phyloP scores from a whole-genome alignment of 2,329 filamentous ascomycete species.

The Stachybotrys echinatus region DNA sequence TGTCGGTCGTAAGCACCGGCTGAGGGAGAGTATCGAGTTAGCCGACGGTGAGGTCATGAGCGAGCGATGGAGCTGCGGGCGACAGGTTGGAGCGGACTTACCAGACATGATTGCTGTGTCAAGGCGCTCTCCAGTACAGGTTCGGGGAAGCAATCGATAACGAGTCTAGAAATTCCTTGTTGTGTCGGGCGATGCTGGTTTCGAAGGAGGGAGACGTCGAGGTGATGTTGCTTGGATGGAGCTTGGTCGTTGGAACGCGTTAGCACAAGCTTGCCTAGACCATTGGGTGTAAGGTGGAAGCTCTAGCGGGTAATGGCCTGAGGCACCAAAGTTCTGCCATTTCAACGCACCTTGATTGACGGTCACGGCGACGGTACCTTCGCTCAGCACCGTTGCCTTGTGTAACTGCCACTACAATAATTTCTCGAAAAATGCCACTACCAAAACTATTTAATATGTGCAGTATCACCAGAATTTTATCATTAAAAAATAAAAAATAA shows the following conservation, averaged over 20 bases:
- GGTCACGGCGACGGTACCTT: too few species aligned
- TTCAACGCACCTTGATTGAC: background rate
- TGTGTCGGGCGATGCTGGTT: background rate
- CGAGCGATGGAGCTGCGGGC: slow-evolving; percentile 6
- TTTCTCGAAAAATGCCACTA: too few species aligned
- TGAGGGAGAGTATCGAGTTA: slow-evolving; percentile 19
- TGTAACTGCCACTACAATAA: too few species aligned
- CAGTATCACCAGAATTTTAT: too few species aligned
- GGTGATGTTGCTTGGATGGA: slow-evolving; percentile 11
- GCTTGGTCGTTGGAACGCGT: slow-evolving; percentile 30
- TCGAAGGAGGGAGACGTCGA: slow-evolving; percentile 5
- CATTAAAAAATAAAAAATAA: too few species aligned
- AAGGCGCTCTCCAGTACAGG: slow-evolving; percentile 3
- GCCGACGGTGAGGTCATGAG: slow-evolving; percentile 12
- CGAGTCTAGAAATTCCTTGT: background rate
- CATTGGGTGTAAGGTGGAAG: slow-evolving; percentile 24
- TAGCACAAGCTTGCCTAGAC: slow-evolving; percentile 45
- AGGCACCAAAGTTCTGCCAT: slow-evolving; percentile 24
- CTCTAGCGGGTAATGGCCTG: slow-evolving; percentile 25
- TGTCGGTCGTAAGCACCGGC: slow-evolving; percentile 90
- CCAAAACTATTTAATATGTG: too few species aligned
- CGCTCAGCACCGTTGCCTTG: too few species aligned
- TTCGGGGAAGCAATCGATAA: slow-evolving; percentile 6
- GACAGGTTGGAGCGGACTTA: slow-evolving; percentile 22
- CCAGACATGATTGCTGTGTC: slow-evolving; percentile 42